Evolutionary conservation across 2,329 filamentous ascomycete genomes (phyloP), one percentile per base, ranked within the genome.

Genomic region (Capronia americana): DNA sequence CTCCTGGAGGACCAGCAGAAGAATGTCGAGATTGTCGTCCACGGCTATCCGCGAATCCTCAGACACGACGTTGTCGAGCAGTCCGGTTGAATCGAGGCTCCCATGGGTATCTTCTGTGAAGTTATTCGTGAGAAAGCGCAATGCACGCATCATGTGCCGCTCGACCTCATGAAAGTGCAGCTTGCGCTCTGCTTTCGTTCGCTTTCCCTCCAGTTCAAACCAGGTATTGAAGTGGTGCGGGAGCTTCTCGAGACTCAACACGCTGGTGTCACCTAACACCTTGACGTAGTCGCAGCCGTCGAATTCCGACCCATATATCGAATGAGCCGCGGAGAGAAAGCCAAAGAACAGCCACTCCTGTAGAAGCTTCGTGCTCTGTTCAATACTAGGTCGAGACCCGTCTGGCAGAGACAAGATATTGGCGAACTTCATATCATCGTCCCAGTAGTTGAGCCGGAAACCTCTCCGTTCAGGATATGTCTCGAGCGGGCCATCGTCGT

Each of bases 321-420:
- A 53, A 28, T 61, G 62, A 3, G 34, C 17, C 4, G 32, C 56
- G 2, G 23, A n/a, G 17, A 64, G 57, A 4, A 64, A 23, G 20
- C 62, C 62, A 30, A 64, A 64, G 56, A 53, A 64, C 11, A 64
- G 57, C 62, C 62, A 64, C 46, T 64, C 62, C 41, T 64, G 62
- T 28, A 64, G 41, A 17, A 64, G 44, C 2, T 7, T 60, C 1
- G 62, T 64, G 62, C 56, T 60, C 46, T 64, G 62, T 30, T 54
- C 44, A 2, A 63, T 30, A 26, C 38, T 30, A 0, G 61, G 61
- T 38, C 41, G 30, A 2, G 61, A 57, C 1, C 61, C 61, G 23
- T 57, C 53, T 4, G 34, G 23, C 61, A 57, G 28, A 11, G 20
- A 41, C 53, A 63, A 34, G 11, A 24, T 57, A 28, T 34, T 63